A percentile compares a stretch with the other conserved stretches of the same genome.
Conservation (phyloP, 108 stramenopile genomes). For the Discostella pseudostelligera region DNA sequence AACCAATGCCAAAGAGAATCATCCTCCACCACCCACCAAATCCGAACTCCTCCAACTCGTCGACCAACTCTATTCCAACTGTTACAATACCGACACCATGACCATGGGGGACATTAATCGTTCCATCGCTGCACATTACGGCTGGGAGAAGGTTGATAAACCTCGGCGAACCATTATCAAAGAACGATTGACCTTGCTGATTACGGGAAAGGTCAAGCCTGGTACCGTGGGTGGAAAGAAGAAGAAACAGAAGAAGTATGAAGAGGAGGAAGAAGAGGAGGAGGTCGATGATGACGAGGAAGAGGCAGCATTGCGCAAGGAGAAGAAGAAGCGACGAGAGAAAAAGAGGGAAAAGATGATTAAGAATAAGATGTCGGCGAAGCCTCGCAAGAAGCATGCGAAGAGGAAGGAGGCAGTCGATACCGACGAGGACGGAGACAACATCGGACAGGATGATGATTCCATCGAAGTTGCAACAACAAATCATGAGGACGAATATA, state of each 20-base stretch:
- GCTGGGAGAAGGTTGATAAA: slow-evolving; percentile 22
- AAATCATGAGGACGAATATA: slow-evolving; percentile 6
- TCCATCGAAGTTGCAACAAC: too few relatives aligned
- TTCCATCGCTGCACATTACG: slow-evolving; percentile 29
- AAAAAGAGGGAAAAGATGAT: slow-evolving; percentile 1
- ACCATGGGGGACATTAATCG: slow-evolving; percentile 34
- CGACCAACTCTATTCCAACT: slow-evolving; percentile 12
- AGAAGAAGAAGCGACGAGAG: slow-evolving; percentile 1
- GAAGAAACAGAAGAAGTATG: background rate
- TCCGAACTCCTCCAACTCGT: slow-evolving; percentile 15
- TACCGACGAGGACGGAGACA: slow-evolving; percentile 6
- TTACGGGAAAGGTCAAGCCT: slow-evolving; percentile 12
- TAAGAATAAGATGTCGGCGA: background rate
- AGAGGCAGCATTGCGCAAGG: background rate
- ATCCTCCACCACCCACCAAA: slow-evolving; percentile 3
- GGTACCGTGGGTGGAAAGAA: background rate
- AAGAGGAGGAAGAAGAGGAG: slow-evolving; percentile 3
- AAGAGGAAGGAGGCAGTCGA: background rate
- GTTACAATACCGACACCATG: slow-evolving; percentile 33
- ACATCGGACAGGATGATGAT: too few relatives aligned
- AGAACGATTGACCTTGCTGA: slow-evolving; percentile 24
- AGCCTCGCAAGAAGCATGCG: background rate
- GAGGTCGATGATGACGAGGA: slow-evolving; percentile 9
- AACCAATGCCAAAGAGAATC: background rate
- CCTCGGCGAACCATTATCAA: slow-evolving; percentile 25